These are phyloP conservation scores for Exophiala calicioides DNA, from an alignment of 2,329 filamentous ascomycete genomes.

Conservation along the genomic window DNA sequence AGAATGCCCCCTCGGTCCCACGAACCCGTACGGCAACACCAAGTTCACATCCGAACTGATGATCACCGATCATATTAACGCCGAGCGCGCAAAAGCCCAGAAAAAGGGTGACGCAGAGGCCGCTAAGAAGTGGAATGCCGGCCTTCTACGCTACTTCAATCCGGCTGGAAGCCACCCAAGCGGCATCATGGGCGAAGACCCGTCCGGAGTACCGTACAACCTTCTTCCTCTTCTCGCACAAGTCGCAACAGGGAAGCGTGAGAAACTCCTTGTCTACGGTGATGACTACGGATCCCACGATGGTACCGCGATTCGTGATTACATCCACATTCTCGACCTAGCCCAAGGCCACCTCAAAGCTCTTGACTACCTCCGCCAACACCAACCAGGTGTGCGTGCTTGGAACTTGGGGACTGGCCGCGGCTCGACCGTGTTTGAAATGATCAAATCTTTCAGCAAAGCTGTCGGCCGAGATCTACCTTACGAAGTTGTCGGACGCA, in stretches of 20 bases:
- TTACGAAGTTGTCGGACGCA: constrained; percentile 80
- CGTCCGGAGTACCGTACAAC: constrained; percentile 93
- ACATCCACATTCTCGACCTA: constrained; percentile 94
- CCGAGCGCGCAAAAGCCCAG: constrained; percentile 77
- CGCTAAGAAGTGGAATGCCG: constrained; percentile 84
- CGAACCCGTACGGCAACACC: constrained; percentile 96
- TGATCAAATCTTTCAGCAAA: constrained; percentile 88
- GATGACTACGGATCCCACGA: constrained; percentile 90
- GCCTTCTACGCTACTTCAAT: constrained; percentile 96
- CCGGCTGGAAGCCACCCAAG: constrained; percentile 91
- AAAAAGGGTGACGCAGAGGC: constrained; percentile 74
- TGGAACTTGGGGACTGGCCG: constrained; percentile 97
- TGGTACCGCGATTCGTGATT: constrained; percentile 93
- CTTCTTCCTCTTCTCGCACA: constrained; percentile 90
- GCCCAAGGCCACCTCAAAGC: constrained; percentile 83
- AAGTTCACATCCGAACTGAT: constrained; percentile 90
- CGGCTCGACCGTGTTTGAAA: constrained; percentile 94
- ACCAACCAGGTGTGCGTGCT: constrained; percentile 85
- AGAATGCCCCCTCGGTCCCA: constrained; percentile 91
- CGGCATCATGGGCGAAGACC: constrained; percentile 97
- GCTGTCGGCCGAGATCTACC: constrained; percentile 83
- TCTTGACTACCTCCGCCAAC: constrained; percentile 81
- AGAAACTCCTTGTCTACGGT: constrained; percentile 92
- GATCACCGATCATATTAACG: constrained; percentile 86
- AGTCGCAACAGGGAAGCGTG: constrained; percentile 90